Conservation (phyloP, 1,284 basidiomycete species). For the Ceratobasidium sp. region DNA sequence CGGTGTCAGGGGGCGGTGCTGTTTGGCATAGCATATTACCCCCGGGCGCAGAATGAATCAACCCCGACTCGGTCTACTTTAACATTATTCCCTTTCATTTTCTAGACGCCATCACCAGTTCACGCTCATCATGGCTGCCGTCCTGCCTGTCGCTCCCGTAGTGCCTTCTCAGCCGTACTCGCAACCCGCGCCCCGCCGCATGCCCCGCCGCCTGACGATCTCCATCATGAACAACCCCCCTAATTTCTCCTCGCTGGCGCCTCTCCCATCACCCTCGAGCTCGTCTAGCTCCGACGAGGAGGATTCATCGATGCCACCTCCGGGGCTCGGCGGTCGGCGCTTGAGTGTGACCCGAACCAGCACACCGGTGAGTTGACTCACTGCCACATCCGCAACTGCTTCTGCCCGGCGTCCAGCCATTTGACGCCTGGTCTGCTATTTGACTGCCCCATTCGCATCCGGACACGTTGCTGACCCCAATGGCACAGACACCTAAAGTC, state of each 20-base stretch:
- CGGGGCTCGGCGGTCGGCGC: slow-evolving; percentile 36
- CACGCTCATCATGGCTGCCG: slow-evolving; percentile 36
- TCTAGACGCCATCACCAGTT: slow-evolving; percentile 3
- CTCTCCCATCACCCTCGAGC: slow-evolving; percentile 11
- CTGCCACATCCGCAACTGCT: slow-evolving; percentile 30
- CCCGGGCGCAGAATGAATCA: neutral
- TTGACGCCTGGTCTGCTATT: too few species aligned
- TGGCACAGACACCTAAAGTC: slow-evolving; percentile 26
- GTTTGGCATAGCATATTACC: slow-evolving; percentile 2
- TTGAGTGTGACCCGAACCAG: slow-evolving; percentile 28
- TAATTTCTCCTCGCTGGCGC: slow-evolving; percentile 34
- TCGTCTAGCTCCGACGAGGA: slow-evolving; percentile 9
- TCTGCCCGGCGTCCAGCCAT: neutral
- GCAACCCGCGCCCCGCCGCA: slow-evolving; percentile 30
- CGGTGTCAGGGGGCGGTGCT: neutral
- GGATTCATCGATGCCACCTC: slow-evolving; percentile 15
- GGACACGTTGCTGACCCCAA: slow-evolving; percentile 7
- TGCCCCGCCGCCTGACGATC: slow-evolving; percentile 34
- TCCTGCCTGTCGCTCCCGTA: slow-evolving; percentile 23
- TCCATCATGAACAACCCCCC: slow-evolving; percentile 32
- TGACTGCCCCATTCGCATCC: neutral
- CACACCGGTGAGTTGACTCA: slow-evolving; percentile 10
- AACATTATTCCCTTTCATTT: slow-evolving; percentile 40
- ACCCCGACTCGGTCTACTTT: slow-evolving; percentile 23
- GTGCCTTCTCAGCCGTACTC: slow-evolving; percentile 27